Conservation (phyloP, 2,329 filamentous ascomycete genomes). For the Aspergillus pseudoterreus region DNA sequence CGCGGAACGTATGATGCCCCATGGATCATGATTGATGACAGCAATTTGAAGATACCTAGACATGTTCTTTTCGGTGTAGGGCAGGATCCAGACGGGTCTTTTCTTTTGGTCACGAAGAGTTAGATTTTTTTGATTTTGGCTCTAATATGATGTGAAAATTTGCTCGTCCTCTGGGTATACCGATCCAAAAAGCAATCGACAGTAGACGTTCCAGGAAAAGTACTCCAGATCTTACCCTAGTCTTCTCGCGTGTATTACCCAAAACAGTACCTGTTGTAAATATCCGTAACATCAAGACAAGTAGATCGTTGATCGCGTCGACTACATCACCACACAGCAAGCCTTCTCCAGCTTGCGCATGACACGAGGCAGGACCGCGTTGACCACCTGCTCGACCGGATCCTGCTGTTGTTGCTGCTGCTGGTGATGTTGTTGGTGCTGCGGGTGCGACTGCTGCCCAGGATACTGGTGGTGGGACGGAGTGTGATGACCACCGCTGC, state of each 20-base stretch:
- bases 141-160: background rate
- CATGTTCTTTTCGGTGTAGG: background rate
- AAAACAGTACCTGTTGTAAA: conserved; percentile 4
- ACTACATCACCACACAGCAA: conserved; percentile 74
- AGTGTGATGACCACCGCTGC: conserved; percentile 42
- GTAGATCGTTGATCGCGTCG: too few relatives aligned
- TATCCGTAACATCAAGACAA: background rate
- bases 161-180: conserved; percentile 16
- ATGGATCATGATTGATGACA: background rate
- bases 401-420: conserved; percentile 52
- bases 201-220: too few relatives aligned
- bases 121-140: too few relatives aligned
- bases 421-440: conserved; percentile 38
- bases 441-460: conserved; percentile 36
- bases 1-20: background rate
- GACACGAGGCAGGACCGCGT: conserved; percentile 58
- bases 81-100: too few relatives aligned
- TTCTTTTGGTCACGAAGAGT: too few relatives aligned
- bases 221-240: background rate
- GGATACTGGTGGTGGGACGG: conserved; percentile 41
- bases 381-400: conserved; percentile 57
- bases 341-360: conserved; percentile 62
- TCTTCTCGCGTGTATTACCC: background rate
- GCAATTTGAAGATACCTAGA: background rate
- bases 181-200: conserved; percentile 6